These are phyloP conservation scores for Kuraishia molischiana DNA, from an alignment of 805 yeast genomes.

Conservation along the genomic window DNA sequence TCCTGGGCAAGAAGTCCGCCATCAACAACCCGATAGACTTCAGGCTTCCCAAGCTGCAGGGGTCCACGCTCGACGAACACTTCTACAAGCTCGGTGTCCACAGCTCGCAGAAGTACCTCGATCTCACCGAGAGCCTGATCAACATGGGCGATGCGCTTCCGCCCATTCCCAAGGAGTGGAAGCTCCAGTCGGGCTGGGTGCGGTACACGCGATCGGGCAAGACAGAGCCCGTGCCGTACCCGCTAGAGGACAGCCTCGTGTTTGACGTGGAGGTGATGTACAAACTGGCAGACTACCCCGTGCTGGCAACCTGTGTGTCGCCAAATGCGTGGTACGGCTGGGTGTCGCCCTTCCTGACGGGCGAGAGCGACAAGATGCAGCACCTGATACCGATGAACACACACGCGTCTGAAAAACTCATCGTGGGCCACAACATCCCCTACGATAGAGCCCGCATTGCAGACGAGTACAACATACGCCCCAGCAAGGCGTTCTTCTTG, in stretches of 20 bases:
- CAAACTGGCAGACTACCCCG: conserved; percentile 63
- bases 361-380: conserved; percentile 35
- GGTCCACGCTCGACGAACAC: conserved; percentile 72
- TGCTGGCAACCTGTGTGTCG: conserved; percentile 74
- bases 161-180: conserved; percentile 41
- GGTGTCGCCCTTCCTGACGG: conserved; percentile 79
- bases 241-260: conserved; percentile 61
- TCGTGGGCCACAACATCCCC: conserved; percentile 86
- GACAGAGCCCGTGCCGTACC: conserved; percentile 55
- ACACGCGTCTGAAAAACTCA: conserved; percentile 35
- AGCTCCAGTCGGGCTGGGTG: conserved; percentile 68
- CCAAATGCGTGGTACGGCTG: conserved; percentile 84
- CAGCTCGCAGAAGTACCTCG: conserved; percentile 50
- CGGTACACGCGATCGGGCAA: conserved; percentile 46
- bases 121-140: conserved; percentile 36
- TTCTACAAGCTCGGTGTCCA: conserved; percentile 59
- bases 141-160: conserved; percentile 25
- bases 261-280: conserved; percentile 89
- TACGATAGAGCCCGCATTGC: conserved; percentile 80
- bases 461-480: conserved; percentile 70
- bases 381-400: conserved; percentile 76
- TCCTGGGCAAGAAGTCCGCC: conserved; percentile 70
- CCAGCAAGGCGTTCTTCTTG: conserved; percentile 65
- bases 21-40: conserved; percentile 49
- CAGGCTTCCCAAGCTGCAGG: conserved; percentile 64